phyloP scores from a whole-genome alignment of 441 rosid genomes.

The Geranium incanum region DNA sequence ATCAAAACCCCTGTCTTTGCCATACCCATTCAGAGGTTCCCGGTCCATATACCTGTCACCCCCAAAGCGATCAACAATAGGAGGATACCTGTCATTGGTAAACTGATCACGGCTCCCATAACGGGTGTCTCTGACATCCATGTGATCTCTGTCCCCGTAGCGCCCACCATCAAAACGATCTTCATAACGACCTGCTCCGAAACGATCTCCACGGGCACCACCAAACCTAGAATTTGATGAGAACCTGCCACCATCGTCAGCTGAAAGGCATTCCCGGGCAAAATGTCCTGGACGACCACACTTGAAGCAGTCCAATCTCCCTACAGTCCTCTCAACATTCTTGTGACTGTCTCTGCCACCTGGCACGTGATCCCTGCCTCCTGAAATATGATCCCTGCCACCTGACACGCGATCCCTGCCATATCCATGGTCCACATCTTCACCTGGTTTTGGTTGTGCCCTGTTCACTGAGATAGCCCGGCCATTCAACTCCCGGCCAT shows the following conservation, averaged over 20 bases:
- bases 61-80: slow-evolving; percentile 56
- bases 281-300: slow-evolving; percentile 90
- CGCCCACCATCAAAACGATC: slow-evolving; percentile 30
- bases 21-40: slow-evolving; percentile 58
- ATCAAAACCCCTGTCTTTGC: slow-evolving; percentile 63
- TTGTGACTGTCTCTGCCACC: slow-evolving; percentile 32
- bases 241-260: slow-evolving; percentile 31
- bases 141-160: slow-evolving; percentile 25
- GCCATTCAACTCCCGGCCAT: slow-evolving; percentile 87
- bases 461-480: slow-evolving; percentile 85
- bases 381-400: slow-evolving; percentile 38
- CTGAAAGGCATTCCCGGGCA: slow-evolving; percentile 36
- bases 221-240: slow-evolving; percentile 62
- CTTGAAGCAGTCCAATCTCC: slow-evolving; percentile 71
- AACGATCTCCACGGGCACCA: slow-evolving; percentile 69
- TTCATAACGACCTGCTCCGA: slow-evolving; percentile 26
- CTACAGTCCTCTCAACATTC: slow-evolving; percentile 62
- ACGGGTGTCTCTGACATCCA: slow-evolving; percentile 18
- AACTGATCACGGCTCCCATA: slow-evolving; percentile 20
- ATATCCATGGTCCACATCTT: slow-evolving; percentile 51
- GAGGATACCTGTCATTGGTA: slow-evolving; percentile 21
- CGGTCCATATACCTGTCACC: slow-evolving; percentile 67
- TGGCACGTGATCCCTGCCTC: slow-evolving; percentile 11
- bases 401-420: slow-evolving; percentile 56
- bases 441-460: slow-evolving; percentile 85